A percentile compares a stretch with the other conserved stretches of the same genome.
These are phyloP conservation scores for Hypoxylon rickii DNA, from an alignment of 495 filamentous ascomycete genomes.

Conservation along the genomic window DNA sequence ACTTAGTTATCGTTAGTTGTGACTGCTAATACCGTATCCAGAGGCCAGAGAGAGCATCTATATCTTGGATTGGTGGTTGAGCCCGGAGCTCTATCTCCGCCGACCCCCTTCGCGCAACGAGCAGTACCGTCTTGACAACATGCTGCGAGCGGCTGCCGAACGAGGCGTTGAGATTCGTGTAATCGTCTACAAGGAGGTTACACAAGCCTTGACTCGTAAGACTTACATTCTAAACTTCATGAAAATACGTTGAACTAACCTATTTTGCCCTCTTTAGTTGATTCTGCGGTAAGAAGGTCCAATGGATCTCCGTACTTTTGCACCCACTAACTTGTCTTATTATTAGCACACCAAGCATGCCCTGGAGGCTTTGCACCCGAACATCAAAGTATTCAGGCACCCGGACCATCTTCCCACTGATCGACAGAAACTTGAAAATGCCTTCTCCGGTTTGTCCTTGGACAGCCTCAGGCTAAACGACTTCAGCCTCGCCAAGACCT, in stretches of 20 bases:
- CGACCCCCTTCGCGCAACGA: slow-evolving; percentile 82
- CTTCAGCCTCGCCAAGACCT: slow-evolving; percentile 59
- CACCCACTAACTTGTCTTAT: slow-evolving; percentile 6
- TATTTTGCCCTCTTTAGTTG: slow-evolving; percentile 56
- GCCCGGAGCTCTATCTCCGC: slow-evolving; percentile 86
- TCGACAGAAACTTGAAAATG: slow-evolving; percentile 31
- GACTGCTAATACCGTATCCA: slow-evolving; percentile 32
- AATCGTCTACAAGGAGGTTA: slow-evolving; percentile 95
- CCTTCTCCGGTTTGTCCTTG: slow-evolving; percentile 54
- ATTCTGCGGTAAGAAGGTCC: slow-evolving; percentile 53
- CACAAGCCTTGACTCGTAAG: slow-evolving; percentile 79
- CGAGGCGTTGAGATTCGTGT: slow-evolving; percentile 87
- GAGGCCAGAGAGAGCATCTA: slow-evolving; percentile 82
- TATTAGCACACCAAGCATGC: slow-evolving; percentile 77
- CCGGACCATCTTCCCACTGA: slow-evolving; percentile 82
- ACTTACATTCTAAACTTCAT: slow-evolving; percentile 3
- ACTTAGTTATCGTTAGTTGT: background rate
- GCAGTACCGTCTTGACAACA: slow-evolving; percentile 83
- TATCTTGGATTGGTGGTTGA: slow-evolving; percentile 96
- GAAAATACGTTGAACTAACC: background rate
- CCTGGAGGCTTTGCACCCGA: slow-evolving; percentile 77
- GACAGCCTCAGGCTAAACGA: slow-evolving; percentile 52
- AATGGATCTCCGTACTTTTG: background rate
- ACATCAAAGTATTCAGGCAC: slow-evolving; percentile 90
- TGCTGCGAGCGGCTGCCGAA: slow-evolving; percentile 85